These are phyloP conservation scores for Sporisorium sorghi DNA, from an alignment of 1,284 basidiomycete species.

Conservation along the genomic window DNA sequence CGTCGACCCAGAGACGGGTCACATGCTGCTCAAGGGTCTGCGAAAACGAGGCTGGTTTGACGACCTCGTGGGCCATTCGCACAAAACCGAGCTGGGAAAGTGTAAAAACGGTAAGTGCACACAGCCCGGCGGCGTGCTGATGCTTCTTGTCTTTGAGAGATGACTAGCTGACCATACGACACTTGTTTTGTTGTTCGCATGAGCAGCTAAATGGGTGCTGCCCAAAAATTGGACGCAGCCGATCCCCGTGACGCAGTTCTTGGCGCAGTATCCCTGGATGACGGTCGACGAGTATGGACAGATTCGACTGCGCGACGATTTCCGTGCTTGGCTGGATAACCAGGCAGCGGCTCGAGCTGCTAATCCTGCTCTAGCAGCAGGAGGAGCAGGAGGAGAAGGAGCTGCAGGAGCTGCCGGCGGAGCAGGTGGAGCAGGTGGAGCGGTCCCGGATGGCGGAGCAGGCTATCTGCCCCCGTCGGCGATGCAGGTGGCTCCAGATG, in stretches of 20 bases:
- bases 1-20: slow-evolving; percentile 41
- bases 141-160: background rate
- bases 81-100: slow-evolving; percentile 22
- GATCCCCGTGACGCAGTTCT: slow-evolving; percentile 43
- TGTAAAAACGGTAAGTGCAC: slow-evolving; percentile 31
- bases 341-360: slow-evolving; percentile 2
- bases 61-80: slow-evolving; percentile 11
- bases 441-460: slow-evolving; percentile 22
- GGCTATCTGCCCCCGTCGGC: slow-evolving; percentile 22
- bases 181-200: background rate
- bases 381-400: background rate
- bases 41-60: slow-evolving; percentile 29
- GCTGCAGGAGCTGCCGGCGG: background rate
- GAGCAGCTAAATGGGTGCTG: slow-evolving; percentile 39
- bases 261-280: slow-evolving; percentile 45
- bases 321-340: slow-evolving; percentile 32
- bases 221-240: slow-evolving; percentile 35
- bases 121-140: background rate
- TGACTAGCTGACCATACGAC: background rate
- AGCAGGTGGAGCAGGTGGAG: background rate
- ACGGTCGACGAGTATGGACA: slow-evolving; percentile 29
- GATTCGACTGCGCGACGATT: slow-evolving; percentile 27
- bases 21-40: slow-evolving; percentile 33
- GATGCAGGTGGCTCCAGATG: slow-evolving; percentile 11
- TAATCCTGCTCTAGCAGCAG: background rate